A percentile compares a stretch with the other conserved stretches of the same genome.
Evolutionary conservation across 2,329 filamentous ascomycete species (phyloP).

Genomic region (Calonectria crousiana): DNA sequence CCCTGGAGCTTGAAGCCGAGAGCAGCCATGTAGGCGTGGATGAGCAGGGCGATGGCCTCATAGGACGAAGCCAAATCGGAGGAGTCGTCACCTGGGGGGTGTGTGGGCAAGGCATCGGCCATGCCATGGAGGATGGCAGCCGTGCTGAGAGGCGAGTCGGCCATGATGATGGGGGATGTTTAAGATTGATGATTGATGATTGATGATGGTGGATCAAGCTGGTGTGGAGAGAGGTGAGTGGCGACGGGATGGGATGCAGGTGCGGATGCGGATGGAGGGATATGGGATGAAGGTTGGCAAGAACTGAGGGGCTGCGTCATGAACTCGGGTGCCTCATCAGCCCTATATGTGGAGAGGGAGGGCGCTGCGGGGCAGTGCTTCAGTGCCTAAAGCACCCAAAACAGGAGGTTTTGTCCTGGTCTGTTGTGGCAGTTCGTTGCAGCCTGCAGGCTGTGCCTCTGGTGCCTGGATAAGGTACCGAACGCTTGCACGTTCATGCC

Average conservation of each 20-base stretch:
- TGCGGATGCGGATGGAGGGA: conserved; percentile 9
- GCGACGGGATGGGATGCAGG: conserved; percentile 1
- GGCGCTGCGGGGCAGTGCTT: conserved; percentile 29
- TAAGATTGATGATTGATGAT: background rate
- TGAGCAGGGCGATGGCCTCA: conserved; percentile 86
- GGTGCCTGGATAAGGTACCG: background rate
- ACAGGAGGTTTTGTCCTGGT: background rate
- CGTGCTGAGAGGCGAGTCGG: conserved; percentile 42
- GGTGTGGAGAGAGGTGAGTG: background rate
- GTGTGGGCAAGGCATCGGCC: conserved; percentile 70
- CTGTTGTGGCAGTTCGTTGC: background rate
- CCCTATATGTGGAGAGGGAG: conserved; percentile 45
- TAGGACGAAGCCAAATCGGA: conserved; percentile 77
- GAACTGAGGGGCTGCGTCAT: conserved; percentile 37
- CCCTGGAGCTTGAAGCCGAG: conserved; percentile 86
- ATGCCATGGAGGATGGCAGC: conserved; percentile 65
- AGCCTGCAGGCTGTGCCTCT: background rate
- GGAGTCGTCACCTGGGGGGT: conserved; percentile 63
- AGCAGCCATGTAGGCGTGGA: conserved; percentile 85
- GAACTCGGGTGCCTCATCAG: conserved; percentile 43
- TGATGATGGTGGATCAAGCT: conserved; percentile 5
- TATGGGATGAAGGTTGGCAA: conserved; percentile 1
- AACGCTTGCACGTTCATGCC: background rate
- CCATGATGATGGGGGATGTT: conserved; percentile 33
- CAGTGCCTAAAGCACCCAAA: background rate